Percentiles rank a stretch among this genome's conserved stretches.
Conservation (phyloP, 441 rosid species). For the Gossypium gossypioides region DNA sequence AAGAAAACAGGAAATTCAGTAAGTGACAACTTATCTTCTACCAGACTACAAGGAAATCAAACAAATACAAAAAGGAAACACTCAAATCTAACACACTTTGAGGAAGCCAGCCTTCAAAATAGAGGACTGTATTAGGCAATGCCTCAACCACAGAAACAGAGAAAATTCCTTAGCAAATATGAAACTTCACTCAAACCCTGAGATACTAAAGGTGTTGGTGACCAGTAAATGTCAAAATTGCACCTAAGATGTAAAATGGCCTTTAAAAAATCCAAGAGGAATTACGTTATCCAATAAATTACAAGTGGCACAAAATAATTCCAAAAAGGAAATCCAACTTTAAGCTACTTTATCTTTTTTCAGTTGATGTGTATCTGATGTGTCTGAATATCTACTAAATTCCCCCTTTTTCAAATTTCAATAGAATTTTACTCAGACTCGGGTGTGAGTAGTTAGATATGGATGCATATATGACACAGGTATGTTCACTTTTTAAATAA, state of each 20-base stretch:
- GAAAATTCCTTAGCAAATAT: background rate
- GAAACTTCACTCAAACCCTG: background rate
- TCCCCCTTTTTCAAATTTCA: background rate
- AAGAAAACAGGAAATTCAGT: constrained; percentile 23
- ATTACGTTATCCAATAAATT: constrained; percentile 2
- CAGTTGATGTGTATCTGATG: background rate
- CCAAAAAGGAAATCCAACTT: background rate
- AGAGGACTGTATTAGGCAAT: background rate
- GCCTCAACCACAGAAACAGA: background rate
- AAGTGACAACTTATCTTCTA: background rate
- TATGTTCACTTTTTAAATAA: background rate
- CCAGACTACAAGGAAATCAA: background rate
- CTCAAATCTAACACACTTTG: background rate
- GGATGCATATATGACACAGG: background rate
- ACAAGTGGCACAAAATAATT: background rate
- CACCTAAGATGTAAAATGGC: background rate
- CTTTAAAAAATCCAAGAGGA: background rate
- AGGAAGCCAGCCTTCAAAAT: constrained; percentile 1
- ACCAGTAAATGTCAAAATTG: background rate
- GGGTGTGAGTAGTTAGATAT: background rate
- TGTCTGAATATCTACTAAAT: background rate
- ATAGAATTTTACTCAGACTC: background rate
- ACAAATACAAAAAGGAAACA: background rate
- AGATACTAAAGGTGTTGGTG: background rate
- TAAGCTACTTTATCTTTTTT: background rate